phyloP scores from a whole-genome alignment of 495 filamentous ascomycete species.

The Aspergillus haitiensis region DNA sequence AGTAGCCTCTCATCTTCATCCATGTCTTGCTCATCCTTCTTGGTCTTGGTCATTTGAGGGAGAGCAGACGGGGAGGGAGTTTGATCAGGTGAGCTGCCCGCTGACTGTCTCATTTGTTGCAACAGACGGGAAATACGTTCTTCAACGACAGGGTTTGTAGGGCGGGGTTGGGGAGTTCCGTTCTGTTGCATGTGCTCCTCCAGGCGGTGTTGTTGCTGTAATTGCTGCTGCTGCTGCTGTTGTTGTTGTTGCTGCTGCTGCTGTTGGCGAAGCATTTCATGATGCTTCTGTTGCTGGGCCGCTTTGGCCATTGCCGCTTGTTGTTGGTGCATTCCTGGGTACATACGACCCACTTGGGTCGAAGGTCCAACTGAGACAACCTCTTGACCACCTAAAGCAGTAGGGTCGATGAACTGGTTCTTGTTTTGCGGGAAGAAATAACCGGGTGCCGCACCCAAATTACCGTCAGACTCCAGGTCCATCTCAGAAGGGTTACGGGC shows the following conservation, averaged over 20 bases:
- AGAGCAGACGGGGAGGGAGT: slow-evolving; percentile 44
- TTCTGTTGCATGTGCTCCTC: slow-evolving; percentile 37
- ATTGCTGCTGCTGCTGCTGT: slow-evolving; percentile 58
- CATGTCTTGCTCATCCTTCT: slow-evolving; percentile 97
- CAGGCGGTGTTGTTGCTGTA: slow-evolving; percentile 33
- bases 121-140: slow-evolving; percentile 84
- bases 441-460: slow-evolving; percentile 62
- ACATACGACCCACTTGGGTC: slow-evolving; percentile 67
- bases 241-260: slow-evolving; percentile 64
- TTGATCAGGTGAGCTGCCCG: slow-evolving; percentile 53
- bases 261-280: slow-evolving; percentile 63
- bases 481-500: slow-evolving; percentile 54
- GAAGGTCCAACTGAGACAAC: slow-evolving; percentile 46
- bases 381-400: slow-evolving; percentile 61
- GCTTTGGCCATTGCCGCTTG: slow-evolving; percentile 79
- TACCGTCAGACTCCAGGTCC: slow-evolving; percentile 51
- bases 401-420: slow-evolving; percentile 67
- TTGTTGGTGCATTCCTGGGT: slow-evolving; percentile 89
- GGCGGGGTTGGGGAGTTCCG: slow-evolving; percentile 39
- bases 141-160: slow-evolving; percentile 69
- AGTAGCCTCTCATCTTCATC: slow-evolving; percentile 94
- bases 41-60: slow-evolving; percentile 58
- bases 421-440: slow-evolving; percentile 45
- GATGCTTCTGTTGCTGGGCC: slow-evolving; percentile 65
- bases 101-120: slow-evolving; percentile 76